phyloP scores from a whole-genome alignment of 805 yeast species.

The Saturnispora besseyi region DNA sequence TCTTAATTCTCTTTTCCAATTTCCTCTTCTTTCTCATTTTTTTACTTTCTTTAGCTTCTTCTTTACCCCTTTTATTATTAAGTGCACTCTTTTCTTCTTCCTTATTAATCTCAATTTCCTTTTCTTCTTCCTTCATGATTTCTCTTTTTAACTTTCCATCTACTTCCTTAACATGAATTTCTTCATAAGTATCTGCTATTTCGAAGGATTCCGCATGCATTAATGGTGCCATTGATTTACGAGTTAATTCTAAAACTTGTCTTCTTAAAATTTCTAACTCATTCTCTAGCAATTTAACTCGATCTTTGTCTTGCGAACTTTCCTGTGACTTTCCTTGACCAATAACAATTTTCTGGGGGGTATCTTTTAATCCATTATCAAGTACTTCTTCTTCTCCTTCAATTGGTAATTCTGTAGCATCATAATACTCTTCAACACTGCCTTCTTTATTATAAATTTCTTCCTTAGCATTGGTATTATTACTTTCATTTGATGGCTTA shows the following conservation, averaged over 20 bases:
- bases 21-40: slow-evolving; percentile 2
- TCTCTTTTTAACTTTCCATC: slow-evolving; percentile 3
- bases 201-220: background rate
- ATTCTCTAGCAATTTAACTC: background rate
- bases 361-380: background rate
- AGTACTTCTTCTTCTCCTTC: background rate
- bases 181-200: background rate
- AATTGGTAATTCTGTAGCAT: background rate
- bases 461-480: background rate
- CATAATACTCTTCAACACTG: slow-evolving; percentile 1
- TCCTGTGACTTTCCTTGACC: background rate
- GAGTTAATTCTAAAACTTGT: slow-evolving; percentile 5
- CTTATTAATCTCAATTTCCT: slow-evolving; percentile 5
- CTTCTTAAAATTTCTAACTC: background rate
- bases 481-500: background rate
- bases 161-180: slow-evolving; percentile 19
- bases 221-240: background rate
- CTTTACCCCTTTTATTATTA: background rate
- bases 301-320: background rate
- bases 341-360: background rate
- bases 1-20: background rate
- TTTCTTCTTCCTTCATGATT: background rate
- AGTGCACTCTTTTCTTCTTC: background rate
- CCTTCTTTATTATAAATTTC: background rate
- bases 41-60: background rate